Base-by-base conservation (phyloP, 192 early-diverging fungal species). In the Podila clonocystis region DNA sequence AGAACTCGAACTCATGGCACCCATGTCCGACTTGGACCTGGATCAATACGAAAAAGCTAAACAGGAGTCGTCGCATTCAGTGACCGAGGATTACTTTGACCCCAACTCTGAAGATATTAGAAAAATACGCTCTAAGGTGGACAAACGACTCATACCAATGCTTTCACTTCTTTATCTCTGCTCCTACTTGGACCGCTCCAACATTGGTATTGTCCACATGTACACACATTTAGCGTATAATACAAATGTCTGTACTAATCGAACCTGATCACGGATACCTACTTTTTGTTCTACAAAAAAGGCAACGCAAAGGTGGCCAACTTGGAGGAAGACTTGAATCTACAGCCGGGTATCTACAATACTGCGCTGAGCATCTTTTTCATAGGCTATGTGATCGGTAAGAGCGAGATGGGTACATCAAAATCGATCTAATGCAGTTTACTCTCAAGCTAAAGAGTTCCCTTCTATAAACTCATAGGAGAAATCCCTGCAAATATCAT, bases 331-430 rank as follows among this genome's bases (percentile, higher is more conserved):
- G 82, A 88, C 49, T 50, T 89, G 28, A 72, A 74, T 26, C 64
- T 89, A 8, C 59, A 29, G 19, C 58, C 65, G 12, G 70, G 58
- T 59, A 70, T 83, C 9, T 91, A 88, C 64, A 89, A 89, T 33
- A 65, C 77, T 63, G 82, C 88, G 20, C 50, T 92, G 3, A 87
- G 89, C 38, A 83, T 87, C 34, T 91, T 91, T 82, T 92, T 89
- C 65, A 70, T 91, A 41, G 89, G 87, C 38, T 86, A 86, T 63
- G 77, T 86, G 72, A 73, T 49, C 9, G 63, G 63, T 65, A 50
- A 26, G 24, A 9, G 24, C 52, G 8, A 55, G 8, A 55, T 52
- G 34, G 34, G 50, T 52, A n/a, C 50, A 52, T 6, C 6, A 41
- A 20, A 17, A 20, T 31, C 61, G 5, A 7, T 26, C 29, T 2